Evolutionary conservation across 2,329 filamentous ascomycete genomes (phyloP), one percentile per base, ranked within the genome.

Genomic region (Penicillium sp.): DNA sequence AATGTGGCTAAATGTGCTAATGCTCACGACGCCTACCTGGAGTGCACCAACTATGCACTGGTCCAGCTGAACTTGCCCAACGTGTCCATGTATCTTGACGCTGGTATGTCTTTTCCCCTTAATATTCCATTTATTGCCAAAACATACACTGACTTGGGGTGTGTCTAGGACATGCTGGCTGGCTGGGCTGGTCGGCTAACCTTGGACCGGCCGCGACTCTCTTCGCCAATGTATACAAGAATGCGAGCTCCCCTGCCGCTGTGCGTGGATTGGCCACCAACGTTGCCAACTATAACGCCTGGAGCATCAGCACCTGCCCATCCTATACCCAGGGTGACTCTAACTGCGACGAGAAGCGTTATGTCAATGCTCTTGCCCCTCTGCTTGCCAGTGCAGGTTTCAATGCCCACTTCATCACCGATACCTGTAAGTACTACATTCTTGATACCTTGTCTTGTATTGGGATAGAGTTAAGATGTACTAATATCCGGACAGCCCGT

Each of bases 141-240:
- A 19, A 2, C 7, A 14, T n/a, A 53, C 30, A 56, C 43, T 52
- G 16, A 53, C 4, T 33, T 30, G 2, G 3, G 57, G 6, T 37
- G 11, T 4, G n/a, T 4, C 25, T 22, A 75, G 73, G 73, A 38
- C 86, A 89, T 72, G 85, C 83, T 28, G 85, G 86, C 62, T 89
- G 86, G 86, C 80, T 88, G 46, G 86, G 86, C 68, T 88, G 85
- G 85, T 72, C 81, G 19, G 85, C 83, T 62, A 88, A 88, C 75
- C 81, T 86, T 49, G 65, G 67, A 6, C 83, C 83, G 6, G 81
- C 82, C 2, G 83, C 83, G 10, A 67, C 78, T 40, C 73, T 84
- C 16, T 84, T 79, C 68, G 80, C 75, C 3, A 48, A 76, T 26
- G 71, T 85, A 0, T 85, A 82, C 71, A 79, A 75, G 49, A 75